These are phyloP conservation scores for Magnusiomyces sp. DNA, from an alignment of 1,139 yeast species.

Conservation along the genomic window DNA sequence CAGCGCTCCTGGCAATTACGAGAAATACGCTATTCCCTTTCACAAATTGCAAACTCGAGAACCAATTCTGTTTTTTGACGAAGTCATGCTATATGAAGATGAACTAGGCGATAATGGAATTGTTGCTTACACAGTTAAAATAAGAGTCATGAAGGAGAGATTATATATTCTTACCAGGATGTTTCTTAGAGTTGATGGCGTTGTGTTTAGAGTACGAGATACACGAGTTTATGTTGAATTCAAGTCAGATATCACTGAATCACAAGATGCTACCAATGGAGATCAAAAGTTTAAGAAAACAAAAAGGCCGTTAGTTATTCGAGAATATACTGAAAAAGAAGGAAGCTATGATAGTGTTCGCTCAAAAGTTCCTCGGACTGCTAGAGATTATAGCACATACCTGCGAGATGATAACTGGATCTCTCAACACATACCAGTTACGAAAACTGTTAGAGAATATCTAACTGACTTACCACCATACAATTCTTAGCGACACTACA, in stretches of 20 bases:
- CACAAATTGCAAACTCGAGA: conserved; percentile 64
- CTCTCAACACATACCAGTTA: conserved; percentile 46
- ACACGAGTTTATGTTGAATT: conserved; percentile 79
- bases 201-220: conserved; percentile 73
- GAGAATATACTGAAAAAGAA: conserved; percentile 77
- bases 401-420: conserved; percentile 84
- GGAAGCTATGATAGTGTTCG: conserved; percentile 52
- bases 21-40: conserved; percentile 47
- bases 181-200: conserved; percentile 84
- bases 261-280: conserved; percentile 37
- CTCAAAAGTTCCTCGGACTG: conserved; percentile 36
- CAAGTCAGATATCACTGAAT: conserved; percentile 4
- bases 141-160: conserved; percentile 84
- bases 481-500: too few species aligned
- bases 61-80: conserved; percentile 84
- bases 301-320: conserved; percentile 35
- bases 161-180: conserved; percentile 65
- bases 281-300: background rate
- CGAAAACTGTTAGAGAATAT: conserved; percentile 19
- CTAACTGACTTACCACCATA: too few species aligned
- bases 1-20: conserved; percentile 4
- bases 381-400: conserved; percentile 63
- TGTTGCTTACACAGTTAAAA: conserved; percentile 63
- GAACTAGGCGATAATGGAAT: conserved; percentile 96
- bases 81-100: conserved; percentile 81